A percentile compares a stretch with the other conserved stretches of the same genome.
Evolutionary conservation across 176 grass and related monocot species (phyloP).

Genomic region (Thinopyrum elongatum): DNA sequence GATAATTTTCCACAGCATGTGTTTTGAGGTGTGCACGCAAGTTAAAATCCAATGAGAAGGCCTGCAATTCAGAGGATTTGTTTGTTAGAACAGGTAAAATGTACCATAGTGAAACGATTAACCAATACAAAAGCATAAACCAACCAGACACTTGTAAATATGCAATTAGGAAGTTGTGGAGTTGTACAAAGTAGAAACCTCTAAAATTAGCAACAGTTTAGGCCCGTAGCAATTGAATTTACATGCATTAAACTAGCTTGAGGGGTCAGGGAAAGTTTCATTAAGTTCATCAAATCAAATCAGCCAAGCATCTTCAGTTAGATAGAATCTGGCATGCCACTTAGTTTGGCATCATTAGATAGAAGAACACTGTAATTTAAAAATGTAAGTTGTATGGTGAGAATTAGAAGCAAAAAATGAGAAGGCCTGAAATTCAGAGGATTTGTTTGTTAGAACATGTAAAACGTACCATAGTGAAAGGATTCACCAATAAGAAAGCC

Average conservation of each 20-base stretch:
- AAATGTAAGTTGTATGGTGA: not conserved
- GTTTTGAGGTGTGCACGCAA: conserved; percentile 77
- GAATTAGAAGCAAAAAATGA: conserved; percentile 32
- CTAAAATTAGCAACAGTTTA: not conserved
- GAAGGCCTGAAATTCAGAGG: conserved; percentile 71
- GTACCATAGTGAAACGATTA: not conserved
- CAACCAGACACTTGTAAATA: not conserved
- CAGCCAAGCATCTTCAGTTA: not conserved
- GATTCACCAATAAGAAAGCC: not conserved
- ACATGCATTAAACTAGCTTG: not conserved
- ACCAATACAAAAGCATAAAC: not conserved
- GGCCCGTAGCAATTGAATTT: not conserved
- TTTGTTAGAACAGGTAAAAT: conserved; percentile 21
- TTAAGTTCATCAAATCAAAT: not conserved
- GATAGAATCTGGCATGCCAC: not conserved
- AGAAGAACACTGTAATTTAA: conserved; percentile 2
- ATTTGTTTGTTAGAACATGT: conserved; percentile 9
- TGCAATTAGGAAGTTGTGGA: not conserved
- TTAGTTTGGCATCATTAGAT: conserved; percentile 4
- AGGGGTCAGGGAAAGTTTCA: not conserved
- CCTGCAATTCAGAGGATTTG: conserved; percentile 48
- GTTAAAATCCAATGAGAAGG: conserved; percentile 99
- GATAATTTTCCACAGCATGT: conserved; percentile 87
- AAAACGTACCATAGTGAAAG: not conserved
- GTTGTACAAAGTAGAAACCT: not conserved